Evolutionary conservation across 2,329 filamentous ascomycete species (phyloP), one percentile per base, ranked within the genome.

Genomic region (Emergomyces orientalis): DNA sequence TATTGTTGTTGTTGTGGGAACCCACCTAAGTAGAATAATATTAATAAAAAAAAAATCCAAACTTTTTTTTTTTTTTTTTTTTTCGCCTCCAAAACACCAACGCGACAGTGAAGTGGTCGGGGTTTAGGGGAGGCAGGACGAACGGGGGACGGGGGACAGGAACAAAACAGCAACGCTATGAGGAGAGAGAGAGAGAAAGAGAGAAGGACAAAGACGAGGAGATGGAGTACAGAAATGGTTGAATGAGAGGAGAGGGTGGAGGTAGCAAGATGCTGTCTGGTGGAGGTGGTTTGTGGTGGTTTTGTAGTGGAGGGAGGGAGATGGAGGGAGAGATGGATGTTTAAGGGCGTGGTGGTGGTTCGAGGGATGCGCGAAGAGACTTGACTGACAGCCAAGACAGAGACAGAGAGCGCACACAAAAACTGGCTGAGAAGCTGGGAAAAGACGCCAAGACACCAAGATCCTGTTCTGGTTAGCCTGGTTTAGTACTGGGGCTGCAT

Each of bases 51-150:
- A 47, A 22, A 22, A 47, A 9, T n/a, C n/a, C 8, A 32, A 32
- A 52, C 25, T 55, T 55, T 55, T 55, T 32, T 30, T 52, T 52
- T n/a, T n/a, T n/a, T n/a, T n/a, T n/a, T n/a, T n/a, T n/a, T n/a
- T n/a, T n/a, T n/a, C n/a, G 11, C 25, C 52, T 30, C 30, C 52
- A 55, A 37, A 55, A 25, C 52, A 55, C 52, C 52, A 55, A 32
- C 52, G 52, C 27, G 30, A 55, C 27, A 55, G 30, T 55, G 52
- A 47, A 47, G 43, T 22, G 43, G 43, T 45, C 43, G 43, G 43
- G 11, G n/a, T n/a, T 45, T 11, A 45, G 43, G 43, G 43, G 27
- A 19, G 25, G 25, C 49, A 52, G 47, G 47, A 51, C 27, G n/a
- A 51, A n/a, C n/a, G n/a, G n/a, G n/a, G 43, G 43, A 22, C 19